A percentile compares a stretch with the other conserved stretches of the same genome.
phyloP scores from a whole-genome alignment of 306 rosid species.

The Gastrolobium bilobum region DNA sequence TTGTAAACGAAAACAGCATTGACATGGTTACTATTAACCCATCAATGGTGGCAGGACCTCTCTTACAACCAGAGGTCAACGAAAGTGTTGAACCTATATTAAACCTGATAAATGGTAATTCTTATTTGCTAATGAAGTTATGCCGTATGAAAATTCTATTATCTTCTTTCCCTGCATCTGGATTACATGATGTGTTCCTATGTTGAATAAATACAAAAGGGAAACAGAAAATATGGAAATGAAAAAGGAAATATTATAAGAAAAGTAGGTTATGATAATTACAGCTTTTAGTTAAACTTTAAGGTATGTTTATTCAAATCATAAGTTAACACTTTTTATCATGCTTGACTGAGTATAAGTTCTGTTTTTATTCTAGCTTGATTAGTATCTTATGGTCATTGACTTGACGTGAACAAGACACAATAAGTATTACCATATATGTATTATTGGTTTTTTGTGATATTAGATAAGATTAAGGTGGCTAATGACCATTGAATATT shows the following conservation, averaged over 20 bases:
- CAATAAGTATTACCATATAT: conserved; percentile 3
- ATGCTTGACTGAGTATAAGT: conserved; percentile 6
- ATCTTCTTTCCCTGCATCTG: not conserved
- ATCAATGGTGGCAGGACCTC: conserved; percentile 79
- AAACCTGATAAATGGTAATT: conserved; percentile 69
- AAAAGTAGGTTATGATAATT: not conserved
- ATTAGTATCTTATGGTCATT: not conserved
- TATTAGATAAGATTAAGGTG: not conserved
- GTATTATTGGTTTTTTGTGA: not conserved
- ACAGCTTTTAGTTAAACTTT: not conserved
- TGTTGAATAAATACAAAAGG: not conserved
- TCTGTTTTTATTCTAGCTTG: not conserved
- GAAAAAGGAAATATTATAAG: not conserved
- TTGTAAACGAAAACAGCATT: conserved; percentile 72
- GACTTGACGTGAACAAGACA: not conserved
- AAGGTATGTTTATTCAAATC: not conserved
- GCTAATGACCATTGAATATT: conserved; percentile 1
- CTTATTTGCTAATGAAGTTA: not conserved
- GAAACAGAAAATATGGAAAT: conserved; percentile 9
- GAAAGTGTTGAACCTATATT: conserved; percentile 65
- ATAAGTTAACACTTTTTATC: not conserved
- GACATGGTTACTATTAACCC: conserved; percentile 84
- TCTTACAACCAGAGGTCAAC: conserved; percentile 81
- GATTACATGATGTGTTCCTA: not conserved
- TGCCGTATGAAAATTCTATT: not conserved